These are phyloP conservation scores for Neohortaea acidophila DNA, from an alignment of 495 filamentous ascomycete species.

Conservation along the genomic window DNA sequence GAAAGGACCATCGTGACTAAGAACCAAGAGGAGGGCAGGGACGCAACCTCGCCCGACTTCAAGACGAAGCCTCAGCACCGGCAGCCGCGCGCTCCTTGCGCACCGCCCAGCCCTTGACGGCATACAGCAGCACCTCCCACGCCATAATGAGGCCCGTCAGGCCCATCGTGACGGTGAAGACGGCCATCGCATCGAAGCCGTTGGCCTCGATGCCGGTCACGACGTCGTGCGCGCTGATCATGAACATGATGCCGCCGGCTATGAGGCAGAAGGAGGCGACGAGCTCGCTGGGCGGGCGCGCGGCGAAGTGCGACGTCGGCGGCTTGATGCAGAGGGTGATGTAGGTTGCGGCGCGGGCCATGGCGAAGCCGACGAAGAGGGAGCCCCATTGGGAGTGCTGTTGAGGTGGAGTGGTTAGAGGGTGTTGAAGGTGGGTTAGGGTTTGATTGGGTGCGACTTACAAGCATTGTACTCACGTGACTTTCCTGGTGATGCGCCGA, in stretches of 20 bases:
- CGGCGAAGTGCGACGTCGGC: slow-evolving; percentile 69
- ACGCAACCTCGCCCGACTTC: too few relatives aligned
- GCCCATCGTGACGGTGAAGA: slow-evolving; percentile 81
- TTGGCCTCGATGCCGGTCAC: slow-evolving; percentile 63
- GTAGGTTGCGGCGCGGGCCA: slow-evolving; percentile 69
- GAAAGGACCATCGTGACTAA: too few relatives aligned
- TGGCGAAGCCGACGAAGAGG: slow-evolving; percentile 64
- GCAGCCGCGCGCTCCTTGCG: slow-evolving; percentile 35
- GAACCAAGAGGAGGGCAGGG: too few relatives aligned
- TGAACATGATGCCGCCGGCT: slow-evolving; percentile 78
- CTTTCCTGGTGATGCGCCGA: slow-evolving; percentile 73
- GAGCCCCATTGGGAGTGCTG: slow-evolving; percentile 89
- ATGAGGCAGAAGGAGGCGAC: slow-evolving; percentile 75
- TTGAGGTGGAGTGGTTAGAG: too few relatives aligned
- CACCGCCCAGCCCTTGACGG: slow-evolving; percentile 82
- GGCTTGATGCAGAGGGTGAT: slow-evolving; percentile 63
- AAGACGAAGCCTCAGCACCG: too few relatives aligned
- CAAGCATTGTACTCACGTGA: slow-evolving; percentile 81
- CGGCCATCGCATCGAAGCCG: slow-evolving; percentile 71
- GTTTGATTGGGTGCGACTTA: too few relatives aligned
- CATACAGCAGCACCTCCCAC: slow-evolving; percentile 58
- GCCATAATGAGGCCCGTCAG: slow-evolving; percentile 74
- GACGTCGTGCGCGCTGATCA: slow-evolving; percentile 69
- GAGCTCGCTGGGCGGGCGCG: slow-evolving; percentile 82
- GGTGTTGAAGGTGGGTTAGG: too few relatives aligned